Conservation (phyloP, 805 yeast species). For the Myxozyma neglecta region DNA sequence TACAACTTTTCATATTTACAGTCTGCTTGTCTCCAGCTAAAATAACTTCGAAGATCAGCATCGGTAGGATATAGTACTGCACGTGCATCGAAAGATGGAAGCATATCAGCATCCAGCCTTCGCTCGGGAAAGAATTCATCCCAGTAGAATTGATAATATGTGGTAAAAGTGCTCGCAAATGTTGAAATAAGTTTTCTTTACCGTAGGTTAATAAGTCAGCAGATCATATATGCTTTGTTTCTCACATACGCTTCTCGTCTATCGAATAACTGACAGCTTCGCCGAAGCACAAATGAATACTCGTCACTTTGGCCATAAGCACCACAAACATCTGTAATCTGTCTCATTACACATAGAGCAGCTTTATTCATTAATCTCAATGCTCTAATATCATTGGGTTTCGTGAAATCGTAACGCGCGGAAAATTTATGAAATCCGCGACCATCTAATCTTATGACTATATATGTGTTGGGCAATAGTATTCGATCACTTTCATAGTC, state of each 20-base stretch:
- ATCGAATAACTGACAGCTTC: slow-evolving; percentile 68
- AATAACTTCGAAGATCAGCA: slow-evolving; percentile 67
- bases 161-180: slow-evolving; percentile 77
- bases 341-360: slow-evolving; percentile 63
- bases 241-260: slow-evolving; percentile 57
- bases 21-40: slow-evolving; percentile 94
- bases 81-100: slow-evolving; percentile 90
- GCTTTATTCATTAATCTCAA: slow-evolving; percentile 77
- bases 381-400: slow-evolving; percentile 86
- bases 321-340: slow-evolving; percentile 68
- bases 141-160: slow-evolving; percentile 75
- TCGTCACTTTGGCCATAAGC: slow-evolving; percentile 98
- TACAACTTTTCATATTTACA: slow-evolving; percentile 39
- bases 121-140: slow-evolving; percentile 52
- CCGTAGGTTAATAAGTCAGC: no score
- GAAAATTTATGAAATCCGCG: slow-evolving; percentile 86
- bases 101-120: slow-evolving; percentile 50
- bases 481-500: slow-evolving; percentile 71
- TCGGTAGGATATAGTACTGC: slow-evolving; percentile 80
- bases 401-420: slow-evolving; percentile 65
- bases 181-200: slow-evolving; percentile 72
- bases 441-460: slow-evolving; percentile 88
- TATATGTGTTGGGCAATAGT: slow-evolving; percentile 75
- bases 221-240: no score
- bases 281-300: slow-evolving; percentile 74